Evolutionary conservation across 805 yeast species (phyloP).

Genomic region (Blastobotrys muscicola): DNA sequence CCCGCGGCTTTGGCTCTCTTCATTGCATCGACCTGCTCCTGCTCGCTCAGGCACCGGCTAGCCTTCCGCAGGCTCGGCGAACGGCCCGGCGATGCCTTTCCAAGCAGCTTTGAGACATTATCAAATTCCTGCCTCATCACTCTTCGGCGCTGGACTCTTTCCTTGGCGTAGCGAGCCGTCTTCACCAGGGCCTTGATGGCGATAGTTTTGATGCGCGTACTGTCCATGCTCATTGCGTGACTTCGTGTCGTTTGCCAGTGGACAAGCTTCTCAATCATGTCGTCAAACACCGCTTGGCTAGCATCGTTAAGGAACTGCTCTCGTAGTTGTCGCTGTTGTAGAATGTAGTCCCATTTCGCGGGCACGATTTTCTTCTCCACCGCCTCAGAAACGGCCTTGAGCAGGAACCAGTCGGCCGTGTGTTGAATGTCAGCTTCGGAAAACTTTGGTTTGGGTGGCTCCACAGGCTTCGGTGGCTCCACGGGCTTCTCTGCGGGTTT

Average conservation of each 20-base stretch:
- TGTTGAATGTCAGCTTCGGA: neutral
- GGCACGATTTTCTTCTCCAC: neutral
- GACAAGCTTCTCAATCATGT: constrained; percentile 35
- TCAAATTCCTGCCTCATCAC: constrained; percentile 34
- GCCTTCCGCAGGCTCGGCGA: constrained; percentile 1
- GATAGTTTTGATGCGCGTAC: constrained; percentile 25
- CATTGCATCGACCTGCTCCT: constrained; percentile 12
- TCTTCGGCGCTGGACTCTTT: constrained; percentile 26
- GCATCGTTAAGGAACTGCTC: neutral
- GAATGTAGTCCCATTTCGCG: neutral
- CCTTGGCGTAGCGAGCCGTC: constrained; percentile 22
- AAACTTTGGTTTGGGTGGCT: constrained; percentile 3
- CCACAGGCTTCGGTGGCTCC: too few species aligned
- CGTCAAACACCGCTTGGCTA: constrained; percentile 38
- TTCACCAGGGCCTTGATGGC: constrained; percentile 28
- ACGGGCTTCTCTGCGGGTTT: too few species aligned
- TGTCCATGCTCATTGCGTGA: constrained; percentile 35
- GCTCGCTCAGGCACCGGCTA: constrained; percentile 18
- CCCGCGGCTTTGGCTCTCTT: constrained; percentile 29
- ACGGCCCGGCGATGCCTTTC: constrained; percentile 9
- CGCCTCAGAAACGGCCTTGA: neutral
- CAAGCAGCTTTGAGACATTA: constrained; percentile 13
- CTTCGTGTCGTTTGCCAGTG: constrained; percentile 24
- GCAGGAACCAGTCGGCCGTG: neutral
- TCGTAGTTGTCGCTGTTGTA: neutral